Percentiles rank a stretch among this genome's conserved stretches.
These are phyloP conservation scores for Casaregolazyma suthepensis DNA, from an alignment of 1,139 yeast genomes.

Conservation along the genomic window DNA sequence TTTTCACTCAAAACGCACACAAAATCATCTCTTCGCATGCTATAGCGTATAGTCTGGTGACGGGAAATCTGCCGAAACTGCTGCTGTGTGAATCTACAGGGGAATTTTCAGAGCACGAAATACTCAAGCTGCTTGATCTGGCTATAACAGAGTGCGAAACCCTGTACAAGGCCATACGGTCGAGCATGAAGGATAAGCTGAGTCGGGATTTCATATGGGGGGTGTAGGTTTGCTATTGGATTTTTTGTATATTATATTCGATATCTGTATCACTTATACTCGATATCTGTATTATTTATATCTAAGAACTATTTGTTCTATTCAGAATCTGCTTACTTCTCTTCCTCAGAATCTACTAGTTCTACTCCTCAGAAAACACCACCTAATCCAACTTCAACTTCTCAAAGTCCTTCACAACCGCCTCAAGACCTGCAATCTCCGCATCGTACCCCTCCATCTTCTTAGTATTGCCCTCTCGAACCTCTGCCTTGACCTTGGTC, in stretches of 20 bases:
- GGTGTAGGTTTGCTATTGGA: slow-evolving; percentile 2
- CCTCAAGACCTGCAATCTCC: slow-evolving; percentile 68
- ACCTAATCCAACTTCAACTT: slow-evolving; percentile 30
- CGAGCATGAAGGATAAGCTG: slow-evolving; percentile 44
- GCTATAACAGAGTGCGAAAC: slow-evolving; percentile 44
- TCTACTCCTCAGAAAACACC: neutral
- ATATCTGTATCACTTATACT: too few species aligned
- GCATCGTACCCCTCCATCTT: slow-evolving; percentile 70
- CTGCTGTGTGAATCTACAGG: slow-evolving; percentile 71
- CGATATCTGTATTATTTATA: slow-evolving; percentile 8
- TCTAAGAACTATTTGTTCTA: too few species aligned
- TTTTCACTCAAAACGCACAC: slow-evolving; percentile 33
- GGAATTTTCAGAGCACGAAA: slow-evolving; percentile 49
- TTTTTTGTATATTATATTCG: too few species aligned
- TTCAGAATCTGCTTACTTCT: too few species aligned
- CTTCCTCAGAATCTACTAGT: slow-evolving; percentile 1
- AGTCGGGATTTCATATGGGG: slow-evolving; percentile 53
- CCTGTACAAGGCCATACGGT: slow-evolving; percentile 43
- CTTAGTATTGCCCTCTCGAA: slow-evolving; percentile 67
- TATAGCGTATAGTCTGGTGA: slow-evolving; percentile 53
- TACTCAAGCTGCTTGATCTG: slow-evolving; percentile 36
- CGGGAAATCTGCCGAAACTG: slow-evolving; percentile 48
- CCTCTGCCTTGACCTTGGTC: slow-evolving; percentile 75
- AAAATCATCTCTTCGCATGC: slow-evolving; percentile 45
- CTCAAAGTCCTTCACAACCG: slow-evolving; percentile 38